These are phyloP conservation scores for Tricholoma bakamatsutake DNA, from an alignment of 768 basidiomycete species.

Conservation along the genomic window DNA sequence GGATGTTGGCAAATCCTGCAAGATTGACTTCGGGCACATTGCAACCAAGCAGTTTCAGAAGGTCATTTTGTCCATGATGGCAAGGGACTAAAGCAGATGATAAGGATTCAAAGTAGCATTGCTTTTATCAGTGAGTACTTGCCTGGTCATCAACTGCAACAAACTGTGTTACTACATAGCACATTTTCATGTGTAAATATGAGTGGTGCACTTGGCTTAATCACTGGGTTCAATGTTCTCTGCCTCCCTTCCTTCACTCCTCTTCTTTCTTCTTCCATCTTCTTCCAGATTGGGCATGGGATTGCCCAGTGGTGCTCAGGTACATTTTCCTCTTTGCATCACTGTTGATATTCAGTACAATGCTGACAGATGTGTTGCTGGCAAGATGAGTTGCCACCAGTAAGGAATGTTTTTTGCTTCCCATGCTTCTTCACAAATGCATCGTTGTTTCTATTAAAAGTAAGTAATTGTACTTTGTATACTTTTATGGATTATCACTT, in stretches of 20 bases:
- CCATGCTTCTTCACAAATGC: not conserved
- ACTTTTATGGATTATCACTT: too few species aligned
- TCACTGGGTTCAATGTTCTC: too few species aligned
- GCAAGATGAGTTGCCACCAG: not conserved
- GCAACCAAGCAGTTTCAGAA: not conserved
- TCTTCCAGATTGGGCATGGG: not conserved
- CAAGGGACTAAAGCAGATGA: too few species aligned
- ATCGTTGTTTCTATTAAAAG: not conserved
- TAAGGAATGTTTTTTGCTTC: not conserved
- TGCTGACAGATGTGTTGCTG: constrained; percentile 12
- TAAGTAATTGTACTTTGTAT: too few species aligned
- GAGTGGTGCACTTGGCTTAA: too few species aligned
- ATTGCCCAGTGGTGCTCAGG: constrained; percentile 9
- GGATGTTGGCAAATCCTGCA: not conserved
- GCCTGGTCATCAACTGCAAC: too few species aligned
- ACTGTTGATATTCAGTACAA: constrained; percentile 7
- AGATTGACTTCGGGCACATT: not conserved
- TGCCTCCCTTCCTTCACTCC: too few species aligned
- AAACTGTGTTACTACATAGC: too few species aligned
- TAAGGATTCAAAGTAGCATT: too few species aligned
- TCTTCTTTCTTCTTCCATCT: not conserved
- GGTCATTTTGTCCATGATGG: not conserved
- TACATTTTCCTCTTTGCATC: constrained; percentile 7
- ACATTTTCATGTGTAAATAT: too few species aligned
- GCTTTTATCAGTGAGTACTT: too few species aligned